Conservation (phyloP, 192 early-diverging fungal genomes). For the Backusella mclennaniae region DNA sequence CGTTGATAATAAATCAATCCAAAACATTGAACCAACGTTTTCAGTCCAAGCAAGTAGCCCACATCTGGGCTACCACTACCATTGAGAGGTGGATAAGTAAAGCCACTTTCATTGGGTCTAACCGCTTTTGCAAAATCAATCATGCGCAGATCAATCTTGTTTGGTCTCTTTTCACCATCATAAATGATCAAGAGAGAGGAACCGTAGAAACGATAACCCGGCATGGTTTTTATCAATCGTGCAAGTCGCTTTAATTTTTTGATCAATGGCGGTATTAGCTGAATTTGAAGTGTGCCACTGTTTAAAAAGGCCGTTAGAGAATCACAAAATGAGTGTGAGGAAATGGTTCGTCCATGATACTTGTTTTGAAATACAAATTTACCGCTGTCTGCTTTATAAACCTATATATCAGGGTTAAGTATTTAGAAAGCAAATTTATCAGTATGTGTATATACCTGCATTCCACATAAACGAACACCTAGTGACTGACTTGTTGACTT, state of each 20-base stretch:
- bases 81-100: slow-evolving; percentile 44
- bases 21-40: slow-evolving; percentile 68
- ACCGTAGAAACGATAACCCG: slow-evolving; percentile 91
- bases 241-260: slow-evolving; percentile 74
- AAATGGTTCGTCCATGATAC: slow-evolving; percentile 90
- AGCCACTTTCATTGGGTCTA: slow-evolving; percentile 41
- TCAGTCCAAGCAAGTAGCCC: slow-evolving; percentile 76
- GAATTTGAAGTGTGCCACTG: slow-evolving; percentile 71
- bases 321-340: slow-evolving; percentile 75
- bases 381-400: slow-evolving; percentile 76
- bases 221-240: slow-evolving; percentile 70
- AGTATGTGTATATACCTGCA: slow-evolving; percentile 68
- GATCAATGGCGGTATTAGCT: slow-evolving; percentile 82
- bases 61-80: slow-evolving; percentile 56
- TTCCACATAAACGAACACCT: slow-evolving; percentile 94
- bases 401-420: slow-evolving; percentile 40
- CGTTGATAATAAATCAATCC: slow-evolving; percentile 53
- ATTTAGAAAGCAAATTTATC: not conserved
- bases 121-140: slow-evolving; percentile 98
- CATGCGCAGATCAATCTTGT: slow-evolving; percentile 80
- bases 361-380: slow-evolving; percentile 92
- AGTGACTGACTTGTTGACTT: slow-evolving; percentile 86
- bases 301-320: slow-evolving; percentile 82
- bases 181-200: slow-evolving; percentile 90
- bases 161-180: slow-evolving; percentile 43